phyloP scores from a whole-genome alignment of 2,329 filamentous ascomycete genomes.

The Penicillium sp. region DNA sequence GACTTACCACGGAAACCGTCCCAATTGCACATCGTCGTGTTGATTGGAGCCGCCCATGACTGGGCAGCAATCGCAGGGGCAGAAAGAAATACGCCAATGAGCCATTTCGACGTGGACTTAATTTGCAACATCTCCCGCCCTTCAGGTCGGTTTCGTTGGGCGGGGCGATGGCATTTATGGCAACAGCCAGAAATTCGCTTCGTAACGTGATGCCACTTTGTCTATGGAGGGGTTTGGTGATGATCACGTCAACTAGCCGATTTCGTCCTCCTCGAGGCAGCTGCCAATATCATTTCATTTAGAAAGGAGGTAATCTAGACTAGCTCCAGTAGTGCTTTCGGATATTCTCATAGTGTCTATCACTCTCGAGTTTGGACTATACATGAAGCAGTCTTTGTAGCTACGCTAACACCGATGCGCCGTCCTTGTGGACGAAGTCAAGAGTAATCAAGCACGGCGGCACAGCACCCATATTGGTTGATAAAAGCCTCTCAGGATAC shows the following conservation, averaged over 20 bases:
- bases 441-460: not conserved
- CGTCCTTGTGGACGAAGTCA: too few relatives aligned
- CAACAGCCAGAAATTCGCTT: not conserved
- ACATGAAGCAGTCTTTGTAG: not conserved
- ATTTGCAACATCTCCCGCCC: not conserved
- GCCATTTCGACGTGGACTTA: not conserved
- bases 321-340: not conserved
- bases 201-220: not conserved
- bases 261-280: not conserved
- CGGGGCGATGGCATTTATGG: not conserved
- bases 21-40: constrained; percentile 64
- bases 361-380: not conserved
- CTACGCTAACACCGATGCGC: not conserved
- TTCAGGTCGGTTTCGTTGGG: not conserved
- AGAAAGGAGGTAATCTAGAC: not conserved
- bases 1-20: constrained; percentile 37
- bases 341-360: not conserved
- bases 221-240: not conserved
- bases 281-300: not conserved
- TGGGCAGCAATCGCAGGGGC: constrained; percentile 22
- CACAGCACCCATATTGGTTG: not conserved
- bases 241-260: not conserved
- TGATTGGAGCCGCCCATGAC: constrained; percentile 55
- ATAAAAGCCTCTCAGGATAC: not conserved
- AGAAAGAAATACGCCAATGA: not conserved